A percentile compares a stretch with the other conserved stretches of the same genome.
Conservation (phyloP, 805 yeast species). For the Saccharomycopsis lassenensis region DNA sequence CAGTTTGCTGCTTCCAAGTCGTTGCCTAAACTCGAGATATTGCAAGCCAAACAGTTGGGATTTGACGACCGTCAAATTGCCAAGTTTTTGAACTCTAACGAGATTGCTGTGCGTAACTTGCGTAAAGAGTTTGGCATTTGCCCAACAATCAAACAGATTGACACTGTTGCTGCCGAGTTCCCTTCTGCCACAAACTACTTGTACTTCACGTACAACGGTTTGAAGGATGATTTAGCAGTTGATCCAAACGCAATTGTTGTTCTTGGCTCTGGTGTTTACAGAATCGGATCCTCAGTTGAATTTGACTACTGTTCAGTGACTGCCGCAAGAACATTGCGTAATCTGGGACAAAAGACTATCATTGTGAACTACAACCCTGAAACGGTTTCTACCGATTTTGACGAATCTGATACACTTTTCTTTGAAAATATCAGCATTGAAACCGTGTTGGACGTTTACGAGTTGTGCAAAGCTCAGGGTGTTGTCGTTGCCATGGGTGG, state of each 20-base stretch:
- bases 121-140: slow-evolving; percentile 78
- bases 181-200: slow-evolving; percentile 93
- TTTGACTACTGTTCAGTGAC: slow-evolving; percentile 99
- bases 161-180: slow-evolving; percentile 98
- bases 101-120: slow-evolving; percentile 81
- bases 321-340: slow-evolving; percentile 87
- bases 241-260: slow-evolving; percentile 73
- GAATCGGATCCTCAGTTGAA: slow-evolving; percentile 98
- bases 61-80: slow-evolving; percentile 97
- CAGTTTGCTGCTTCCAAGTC: slow-evolving; percentile 40
- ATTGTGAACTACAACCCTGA: slow-evolving; percentile 98
- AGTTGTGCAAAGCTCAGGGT: slow-evolving; percentile 81
- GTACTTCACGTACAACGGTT: slow-evolving; percentile 91
- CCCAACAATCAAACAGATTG: slow-evolving; percentile 94
- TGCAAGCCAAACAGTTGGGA: slow-evolving; percentile 92
- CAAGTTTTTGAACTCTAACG: slow-evolving; percentile 75
- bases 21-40: slow-evolving; percentile 51
- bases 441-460: slow-evolving; percentile 90
- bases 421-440: slow-evolving; percentile 93
- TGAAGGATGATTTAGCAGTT: slow-evolving; percentile 74
- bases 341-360: slow-evolving; percentile 77
- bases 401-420: slow-evolving; percentile 93
- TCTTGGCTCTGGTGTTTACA: slow-evolving; percentile 95
- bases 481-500: slow-evolving; percentile 98
- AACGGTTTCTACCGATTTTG: slow-evolving; percentile 97